phyloP scores from a whole-genome alignment of 805 yeast genomes.

The Cyberlindnera xylosilytica region DNA sequence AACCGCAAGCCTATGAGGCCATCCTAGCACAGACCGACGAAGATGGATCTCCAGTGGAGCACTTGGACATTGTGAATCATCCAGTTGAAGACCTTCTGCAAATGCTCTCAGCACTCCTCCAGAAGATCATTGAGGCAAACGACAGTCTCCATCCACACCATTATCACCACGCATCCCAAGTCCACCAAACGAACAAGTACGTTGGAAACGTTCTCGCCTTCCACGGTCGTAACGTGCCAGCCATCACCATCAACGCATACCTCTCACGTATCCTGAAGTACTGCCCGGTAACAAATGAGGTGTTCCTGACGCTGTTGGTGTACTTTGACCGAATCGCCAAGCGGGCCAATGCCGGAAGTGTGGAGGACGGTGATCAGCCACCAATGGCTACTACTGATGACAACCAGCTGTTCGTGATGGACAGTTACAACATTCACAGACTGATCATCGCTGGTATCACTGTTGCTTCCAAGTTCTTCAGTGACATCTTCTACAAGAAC shows the following conservation, averaged over 20 bases:
- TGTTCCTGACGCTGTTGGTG: slow-evolving; percentile 82
- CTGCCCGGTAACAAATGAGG: slow-evolving; percentile 98
- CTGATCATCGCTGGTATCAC: slow-evolving; percentile 92
- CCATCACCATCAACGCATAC: slow-evolving; percentile 88
- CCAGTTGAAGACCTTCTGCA: slow-evolving; percentile 76
- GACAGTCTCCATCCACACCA: slow-evolving; percentile 72
- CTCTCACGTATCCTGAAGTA: slow-evolving; percentile 87
- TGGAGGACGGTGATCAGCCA: slow-evolving; percentile 21
- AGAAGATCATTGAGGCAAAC: slow-evolving; percentile 86
- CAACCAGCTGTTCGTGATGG: slow-evolving; percentile 85
- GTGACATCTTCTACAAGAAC: slow-evolving; percentile 92
- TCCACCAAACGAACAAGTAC: slow-evolving; percentile 40
- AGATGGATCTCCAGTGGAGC: slow-evolving; percentile 14
- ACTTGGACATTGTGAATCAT: slow-evolving; percentile 65
- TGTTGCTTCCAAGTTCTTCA: slow-evolving; percentile 90
- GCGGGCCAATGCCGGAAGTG: slow-evolving; percentile 57
- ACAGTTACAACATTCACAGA: slow-evolving; percentile 92
- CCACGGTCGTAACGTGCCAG: slow-evolving; percentile 95
- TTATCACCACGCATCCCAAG: slow-evolving; percentile 27
- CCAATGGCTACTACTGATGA: slow-evolving; percentile 16
- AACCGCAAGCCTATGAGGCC: slow-evolving; percentile 12
- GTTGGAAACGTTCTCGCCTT: slow-evolving; percentile 78
- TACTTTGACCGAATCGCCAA: slow-evolving; percentile 93
- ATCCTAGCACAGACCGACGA: slow-evolving; percentile 6
- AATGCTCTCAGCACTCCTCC: slow-evolving; percentile 83